phyloP scores from a whole-genome alignment of 768 basidiomycete genomes.

The Pholiota conissans region DNA sequence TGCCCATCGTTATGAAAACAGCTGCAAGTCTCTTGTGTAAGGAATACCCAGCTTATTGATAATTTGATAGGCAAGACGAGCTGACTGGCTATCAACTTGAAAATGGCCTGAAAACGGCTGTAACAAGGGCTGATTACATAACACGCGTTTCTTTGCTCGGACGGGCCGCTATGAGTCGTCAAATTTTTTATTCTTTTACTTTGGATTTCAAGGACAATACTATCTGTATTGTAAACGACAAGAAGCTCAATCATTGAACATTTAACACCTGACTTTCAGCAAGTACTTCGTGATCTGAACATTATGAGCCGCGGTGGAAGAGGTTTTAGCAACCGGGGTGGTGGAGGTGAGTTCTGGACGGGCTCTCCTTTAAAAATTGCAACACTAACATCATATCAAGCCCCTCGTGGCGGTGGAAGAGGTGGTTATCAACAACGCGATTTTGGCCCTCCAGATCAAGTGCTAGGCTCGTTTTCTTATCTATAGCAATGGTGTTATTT shows the following conservation, averaged over 20 bases:
- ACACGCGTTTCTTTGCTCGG: neutral
- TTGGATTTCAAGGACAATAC: neutral
- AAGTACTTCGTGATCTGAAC: neutral
- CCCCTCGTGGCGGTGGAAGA: conserved; percentile 63
- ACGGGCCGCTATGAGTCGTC: neutral
- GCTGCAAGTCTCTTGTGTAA: no score
- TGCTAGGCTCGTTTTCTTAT: conserved; percentile 54
- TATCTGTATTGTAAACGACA: no score
- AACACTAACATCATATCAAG: conserved; percentile 1
- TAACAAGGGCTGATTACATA: neutral
- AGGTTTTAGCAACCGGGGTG: conserved; percentile 59
- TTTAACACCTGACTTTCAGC: neutral
- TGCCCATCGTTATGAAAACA: no score
- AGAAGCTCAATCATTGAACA: neutral
- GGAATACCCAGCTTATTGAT: no score
- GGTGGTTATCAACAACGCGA: conserved; percentile 75
- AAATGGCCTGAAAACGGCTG: no score
- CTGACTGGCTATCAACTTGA: no score
- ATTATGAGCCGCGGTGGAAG: conserved; percentile 47
- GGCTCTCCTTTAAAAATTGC: conserved; percentile 1
- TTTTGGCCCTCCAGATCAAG: conserved; percentile 75
- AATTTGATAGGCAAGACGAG: no score
- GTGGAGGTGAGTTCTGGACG: conserved; percentile 38
- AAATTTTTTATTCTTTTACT: no score
- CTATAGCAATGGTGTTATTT: conserved; percentile 1